phyloP scores from a whole-genome alignment of 2,329 filamentous ascomycete species.

The Colletotrichum spinosum region DNA sequence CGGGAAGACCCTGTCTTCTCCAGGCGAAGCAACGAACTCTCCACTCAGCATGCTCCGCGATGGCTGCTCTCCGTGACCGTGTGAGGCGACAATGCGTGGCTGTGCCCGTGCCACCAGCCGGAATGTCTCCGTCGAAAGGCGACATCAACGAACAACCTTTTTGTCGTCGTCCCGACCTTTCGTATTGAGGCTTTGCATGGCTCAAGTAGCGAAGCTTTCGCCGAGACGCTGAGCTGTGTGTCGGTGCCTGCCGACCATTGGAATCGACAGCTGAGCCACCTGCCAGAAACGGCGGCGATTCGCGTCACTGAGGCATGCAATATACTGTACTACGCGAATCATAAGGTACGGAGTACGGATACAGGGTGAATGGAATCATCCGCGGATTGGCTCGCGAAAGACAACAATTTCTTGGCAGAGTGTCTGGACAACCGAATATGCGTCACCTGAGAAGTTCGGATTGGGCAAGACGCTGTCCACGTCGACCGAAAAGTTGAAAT shows the following conservation, averaged over 20 bases:
- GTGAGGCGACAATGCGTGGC: conserved; percentile 29
- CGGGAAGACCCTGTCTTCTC: conserved; percentile 5
- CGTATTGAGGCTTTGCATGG: neutral
- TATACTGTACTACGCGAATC: neutral
- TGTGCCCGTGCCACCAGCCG: conserved; percentile 6
- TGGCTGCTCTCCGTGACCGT: conserved; percentile 11
- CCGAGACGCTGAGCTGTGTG: conserved; percentile 11
- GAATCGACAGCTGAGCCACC: conserved; percentile 9
- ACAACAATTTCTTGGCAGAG: conserved; percentile 13
- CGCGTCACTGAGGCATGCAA: conserved; percentile 14
- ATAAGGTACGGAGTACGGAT: too few relatives aligned
- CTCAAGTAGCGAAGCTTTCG: conserved; percentile 18
- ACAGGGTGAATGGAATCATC: too few relatives aligned
- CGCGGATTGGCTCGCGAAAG: conserved; percentile 6
- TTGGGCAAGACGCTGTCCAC: conserved; percentile 11
- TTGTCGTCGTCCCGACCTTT: too few relatives aligned
- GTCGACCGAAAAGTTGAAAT: conserved; percentile 3
- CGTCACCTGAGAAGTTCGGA: conserved; percentile 20
- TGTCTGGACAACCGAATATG: neutral
- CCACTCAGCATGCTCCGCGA: conserved; percentile 4
- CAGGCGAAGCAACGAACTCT: conserved; percentile 30
- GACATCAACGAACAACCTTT: too few relatives aligned
- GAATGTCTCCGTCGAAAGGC: neutral
- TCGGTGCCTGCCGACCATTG: conserved; percentile 4
- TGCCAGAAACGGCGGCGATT: neutral